Percentiles rank a stretch among this genome's conserved stretches.
Evolutionary conservation across 2,329 filamentous ascomycete genomes (phyloP).

Genomic region (Aspergillus eucalypticola): DNA sequence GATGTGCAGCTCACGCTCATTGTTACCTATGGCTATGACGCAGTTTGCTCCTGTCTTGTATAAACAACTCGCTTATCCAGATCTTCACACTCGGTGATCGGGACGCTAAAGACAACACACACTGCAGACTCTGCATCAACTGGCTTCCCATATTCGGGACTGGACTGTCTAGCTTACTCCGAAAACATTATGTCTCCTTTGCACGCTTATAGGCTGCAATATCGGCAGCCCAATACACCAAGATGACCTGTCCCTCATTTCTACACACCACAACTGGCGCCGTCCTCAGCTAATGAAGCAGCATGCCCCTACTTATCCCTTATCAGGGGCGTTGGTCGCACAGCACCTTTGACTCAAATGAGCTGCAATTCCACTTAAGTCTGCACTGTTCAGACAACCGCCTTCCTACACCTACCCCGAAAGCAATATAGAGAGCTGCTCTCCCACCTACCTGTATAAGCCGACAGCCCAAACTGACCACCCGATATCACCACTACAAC

Average conservation of each 20-base stretch:
- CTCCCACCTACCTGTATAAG: neutral
- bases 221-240: neutral
- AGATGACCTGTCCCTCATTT: neutral
- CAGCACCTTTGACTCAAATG: neutral
- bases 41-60: neutral
- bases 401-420: neutral
- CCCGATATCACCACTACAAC: neutral
- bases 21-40: neutral
- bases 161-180: neutral
- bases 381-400: neutral
- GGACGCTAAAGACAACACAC: neutral
- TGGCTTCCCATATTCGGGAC: neutral
- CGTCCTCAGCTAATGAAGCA: neutral
- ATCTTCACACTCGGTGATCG: neutral
- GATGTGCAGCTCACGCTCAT: neutral
- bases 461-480: neutral
- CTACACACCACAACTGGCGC: neutral
- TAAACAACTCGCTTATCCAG: neutral
- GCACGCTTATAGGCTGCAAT: neutral
- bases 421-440: neutral
- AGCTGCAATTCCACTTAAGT: neutral
- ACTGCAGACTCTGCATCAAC: neutral
- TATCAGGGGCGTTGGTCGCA: neutral
- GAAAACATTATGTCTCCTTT: neutral
- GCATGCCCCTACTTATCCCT: neutral